Percentiles rank a stretch among this genome's conserved stretches.
These are phyloP conservation scores for Bjerkandera adusta DNA, from an alignment of 1,284 basidiomycete genomes.

Conservation along the genomic window DNA sequence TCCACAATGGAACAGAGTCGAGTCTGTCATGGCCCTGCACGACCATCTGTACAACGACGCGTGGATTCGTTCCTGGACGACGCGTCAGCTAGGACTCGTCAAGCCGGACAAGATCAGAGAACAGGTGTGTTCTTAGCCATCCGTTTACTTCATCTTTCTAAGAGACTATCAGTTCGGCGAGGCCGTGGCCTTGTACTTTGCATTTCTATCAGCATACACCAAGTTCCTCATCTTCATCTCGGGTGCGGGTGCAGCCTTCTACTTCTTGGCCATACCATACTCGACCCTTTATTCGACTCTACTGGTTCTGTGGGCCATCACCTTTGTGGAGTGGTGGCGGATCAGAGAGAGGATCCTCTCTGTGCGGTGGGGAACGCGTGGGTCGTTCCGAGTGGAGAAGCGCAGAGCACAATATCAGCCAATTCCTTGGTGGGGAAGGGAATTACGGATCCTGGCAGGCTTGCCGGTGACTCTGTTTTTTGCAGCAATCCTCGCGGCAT, in stretches of 20 bases:
- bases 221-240: conserved; percentile 72
- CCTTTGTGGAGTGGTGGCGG: conserved; percentile 90
- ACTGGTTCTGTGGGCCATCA: conserved; percentile 76
- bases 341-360: conserved; percentile 79
- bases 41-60: conserved; percentile 76
- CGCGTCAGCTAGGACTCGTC: conserved; percentile 55
- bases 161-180: conserved; percentile 74
- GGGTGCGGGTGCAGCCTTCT: conserved; percentile 55
- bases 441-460: conserved; percentile 72
- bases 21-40: conserved; percentile 81
- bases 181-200: conserved; percentile 87
- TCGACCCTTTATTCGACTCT: conserved; percentile 77
- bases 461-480: conserved; percentile 82
- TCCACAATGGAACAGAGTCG: conserved; percentile 74
- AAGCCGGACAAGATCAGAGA: conserved; percentile 60
- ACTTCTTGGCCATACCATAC: conserved; percentile 68
- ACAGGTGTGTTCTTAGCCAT: conserved; percentile 40
- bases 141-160: conserved; percentile 4
- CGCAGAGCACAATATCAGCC: conserved; percentile 66
- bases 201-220: conserved; percentile 85
- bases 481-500: conserved; percentile 63
- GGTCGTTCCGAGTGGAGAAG: conserved; percentile 76
- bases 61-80: conserved; percentile 70
- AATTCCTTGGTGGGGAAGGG: conserved; percentile 73
- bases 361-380: conserved; percentile 77